These are phyloP conservation scores for Globisporangium cystogenes DNA, from an alignment of 352 stramenopile species.

Conservation along the genomic window DNA sequence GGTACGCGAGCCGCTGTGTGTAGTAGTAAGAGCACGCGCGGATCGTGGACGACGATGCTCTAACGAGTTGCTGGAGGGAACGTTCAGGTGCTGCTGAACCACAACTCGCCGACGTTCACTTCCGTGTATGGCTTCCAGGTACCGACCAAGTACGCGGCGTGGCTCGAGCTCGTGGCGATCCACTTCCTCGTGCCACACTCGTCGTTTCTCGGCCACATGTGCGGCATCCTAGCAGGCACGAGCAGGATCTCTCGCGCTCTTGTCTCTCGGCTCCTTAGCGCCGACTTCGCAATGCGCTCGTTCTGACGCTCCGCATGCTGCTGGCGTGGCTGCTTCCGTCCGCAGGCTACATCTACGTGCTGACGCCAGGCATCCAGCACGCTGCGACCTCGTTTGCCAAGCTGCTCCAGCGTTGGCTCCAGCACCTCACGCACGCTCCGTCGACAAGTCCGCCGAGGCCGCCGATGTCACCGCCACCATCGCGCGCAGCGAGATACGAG, in stretches of 20 bases:
- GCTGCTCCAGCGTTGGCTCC: constrained; percentile 1
- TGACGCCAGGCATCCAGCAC: constrained; percentile 5
- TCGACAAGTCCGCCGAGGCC: not conserved
- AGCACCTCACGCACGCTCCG: not conserved
- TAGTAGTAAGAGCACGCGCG: too few relatives aligned
- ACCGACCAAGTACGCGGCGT: constrained; percentile 84
- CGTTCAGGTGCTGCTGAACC: constrained; percentile 75
- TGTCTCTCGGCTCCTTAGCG: too few relatives aligned
- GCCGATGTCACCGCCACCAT: not conserved
- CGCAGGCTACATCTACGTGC: constrained; percentile 16
- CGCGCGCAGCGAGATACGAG: not conserved
- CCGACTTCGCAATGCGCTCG: too few relatives aligned
- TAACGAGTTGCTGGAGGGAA: not conserved
- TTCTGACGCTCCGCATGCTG: not conserved
- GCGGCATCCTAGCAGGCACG: constrained; percentile 77
- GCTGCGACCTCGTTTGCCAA: not conserved
- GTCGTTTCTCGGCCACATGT: constrained; percentile 84
- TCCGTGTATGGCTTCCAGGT: constrained; percentile 67
- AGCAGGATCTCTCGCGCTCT: too few relatives aligned
- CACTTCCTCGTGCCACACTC: constrained; percentile 75
- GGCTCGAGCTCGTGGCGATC: constrained; percentile 85
- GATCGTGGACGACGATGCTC: too few relatives aligned
- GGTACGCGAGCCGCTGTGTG: constrained; percentile 16
- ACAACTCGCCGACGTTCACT: constrained; percentile 59
- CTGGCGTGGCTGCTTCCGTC: not conserved